A percentile compares a stretch with the other conserved stretches of the same genome.
Evolutionary conservation across 352 stramenopile genomes (phyloP).

Genomic region (Phytophthora macrochlamydospora): DNA sequence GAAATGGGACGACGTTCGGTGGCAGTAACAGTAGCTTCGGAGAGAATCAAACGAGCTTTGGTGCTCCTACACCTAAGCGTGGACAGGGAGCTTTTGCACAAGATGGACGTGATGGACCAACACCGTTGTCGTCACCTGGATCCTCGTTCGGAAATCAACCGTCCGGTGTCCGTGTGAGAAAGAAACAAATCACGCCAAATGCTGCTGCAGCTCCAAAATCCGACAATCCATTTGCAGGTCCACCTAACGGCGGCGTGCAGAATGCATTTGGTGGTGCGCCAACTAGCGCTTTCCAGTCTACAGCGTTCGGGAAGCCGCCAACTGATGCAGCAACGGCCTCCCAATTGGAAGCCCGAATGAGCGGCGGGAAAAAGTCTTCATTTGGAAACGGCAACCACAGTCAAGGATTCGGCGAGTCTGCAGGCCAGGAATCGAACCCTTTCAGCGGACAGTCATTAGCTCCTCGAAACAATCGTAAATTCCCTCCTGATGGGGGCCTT

Average conservation of each 20-base stretch:
- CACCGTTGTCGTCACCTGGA: slow-evolving; percentile 20
- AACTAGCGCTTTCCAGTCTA: slow-evolving; percentile 6
- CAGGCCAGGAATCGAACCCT: slow-evolving; percentile 10
- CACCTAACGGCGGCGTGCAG: slow-evolving; percentile 9
- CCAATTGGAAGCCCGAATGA: slow-evolving; percentile 39
- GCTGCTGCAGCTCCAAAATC: slow-evolving; percentile 3
- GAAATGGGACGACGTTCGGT: slow-evolving; percentile 9
- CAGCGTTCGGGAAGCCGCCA: slow-evolving; percentile 23
- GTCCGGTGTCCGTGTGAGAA: slow-evolving; percentile 18
- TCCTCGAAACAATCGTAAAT: slow-evolving; percentile 11
- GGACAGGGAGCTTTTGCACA: slow-evolving; percentile 17
- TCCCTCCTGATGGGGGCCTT: slow-evolving; percentile 8
- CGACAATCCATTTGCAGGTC: slow-evolving; percentile 34
- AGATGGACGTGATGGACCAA: slow-evolving; percentile 10
- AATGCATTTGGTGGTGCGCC: slow-evolving; percentile 34
- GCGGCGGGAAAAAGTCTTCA: slow-evolving; percentile 31
- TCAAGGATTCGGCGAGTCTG: slow-evolving; percentile 14
- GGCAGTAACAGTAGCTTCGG: slow-evolving; percentile 25
- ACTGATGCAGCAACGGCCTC: background rate
- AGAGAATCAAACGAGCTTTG: slow-evolving; percentile 19
- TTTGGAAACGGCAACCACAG: slow-evolving; percentile 25
- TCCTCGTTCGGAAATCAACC: slow-evolving; percentile 41
- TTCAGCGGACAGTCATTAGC: slow-evolving; percentile 19
- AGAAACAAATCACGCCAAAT: slow-evolving; percentile 33
- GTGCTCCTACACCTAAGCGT: slow-evolving; percentile 15